phyloP scores from a whole-genome alignment of 331 rosid species.

The Rosa hybrid region DNA sequence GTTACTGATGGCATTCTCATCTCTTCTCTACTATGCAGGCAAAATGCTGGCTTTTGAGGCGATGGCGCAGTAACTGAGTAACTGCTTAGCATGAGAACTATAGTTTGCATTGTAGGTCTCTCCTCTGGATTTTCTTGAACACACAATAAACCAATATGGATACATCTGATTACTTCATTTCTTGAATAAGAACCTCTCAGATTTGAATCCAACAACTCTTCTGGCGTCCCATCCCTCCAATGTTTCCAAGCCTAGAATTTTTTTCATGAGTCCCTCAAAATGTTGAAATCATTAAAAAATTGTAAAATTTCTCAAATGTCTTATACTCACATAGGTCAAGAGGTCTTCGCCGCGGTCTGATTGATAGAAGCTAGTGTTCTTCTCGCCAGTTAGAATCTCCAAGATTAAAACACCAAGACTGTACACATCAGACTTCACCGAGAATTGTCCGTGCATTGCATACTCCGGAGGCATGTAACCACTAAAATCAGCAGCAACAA shows the following conservation, averaged over 20 bases:
- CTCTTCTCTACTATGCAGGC: not conserved
- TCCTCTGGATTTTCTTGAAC: conserved; percentile 46
- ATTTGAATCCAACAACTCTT: conserved; percentile 39
- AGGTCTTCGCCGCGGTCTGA: conserved; percentile 37
- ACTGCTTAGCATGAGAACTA: conserved; percentile 43
- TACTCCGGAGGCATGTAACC: conserved; percentile 69
- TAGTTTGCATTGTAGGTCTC: conserved; percentile 47
- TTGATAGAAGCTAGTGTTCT: conserved; percentile 33
- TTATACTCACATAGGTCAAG: conserved; percentile 53
- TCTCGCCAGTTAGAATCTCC: conserved; percentile 59
- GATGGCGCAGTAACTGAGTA: conserved; percentile 32
- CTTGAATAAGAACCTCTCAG: conserved; percentile 34
- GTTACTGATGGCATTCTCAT: conserved; percentile 2
- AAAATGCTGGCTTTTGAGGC: conserved; percentile 47
- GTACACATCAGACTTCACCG: conserved; percentile 54
- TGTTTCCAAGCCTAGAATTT: conserved; percentile 46
- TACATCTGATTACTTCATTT: conserved; percentile 38
- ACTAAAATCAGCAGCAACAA: conserved; percentile 21
- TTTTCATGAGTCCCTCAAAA: not conserved
- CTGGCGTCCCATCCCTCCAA: conserved; percentile 30
- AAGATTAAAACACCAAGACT: conserved; percentile 59
- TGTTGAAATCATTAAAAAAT: too few species aligned
- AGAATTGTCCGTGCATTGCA: conserved; percentile 51
- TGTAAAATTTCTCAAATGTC: not conserved
- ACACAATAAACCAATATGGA: conserved; percentile 41